Evolutionary conservation across 2,329 filamentous ascomycete genomes (phyloP).

Genomic region (Laburnicola sp.): DNA sequence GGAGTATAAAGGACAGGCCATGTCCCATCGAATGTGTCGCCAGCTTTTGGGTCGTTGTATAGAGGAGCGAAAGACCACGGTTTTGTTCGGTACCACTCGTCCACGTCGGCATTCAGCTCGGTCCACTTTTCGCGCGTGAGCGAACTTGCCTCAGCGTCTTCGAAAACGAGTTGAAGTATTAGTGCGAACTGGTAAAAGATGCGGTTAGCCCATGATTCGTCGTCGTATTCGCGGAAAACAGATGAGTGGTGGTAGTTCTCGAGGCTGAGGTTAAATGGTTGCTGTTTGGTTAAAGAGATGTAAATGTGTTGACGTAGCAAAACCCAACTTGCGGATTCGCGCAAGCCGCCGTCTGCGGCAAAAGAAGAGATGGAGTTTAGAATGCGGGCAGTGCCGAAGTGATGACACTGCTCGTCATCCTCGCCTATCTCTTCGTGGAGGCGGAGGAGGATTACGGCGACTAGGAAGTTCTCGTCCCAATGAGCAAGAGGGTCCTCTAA

Average conservation of each 20-base stretch:
- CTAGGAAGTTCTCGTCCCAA: slow-evolving; percentile 53
- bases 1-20: slow-evolving; percentile 32
- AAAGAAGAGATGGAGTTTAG: slow-evolving; percentile 46
- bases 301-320: slow-evolving; percentile 49
- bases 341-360: slow-evolving; percentile 44
- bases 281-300: slow-evolving; percentile 43
- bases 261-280: slow-evolving; percentile 36
- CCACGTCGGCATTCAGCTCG: slow-evolving; percentile 32
- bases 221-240: slow-evolving; percentile 35
- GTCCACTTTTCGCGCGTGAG: slow-evolving; percentile 33
- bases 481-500: slow-evolving; percentile 48
- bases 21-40: slow-evolving; percentile 24
- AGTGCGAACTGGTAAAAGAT: slow-evolving; percentile 38
- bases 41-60: slow-evolving; percentile 25
- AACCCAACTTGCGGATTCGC: slow-evolving; percentile 48
- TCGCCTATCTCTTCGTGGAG: slow-evolving; percentile 54
- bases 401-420: slow-evolving; percentile 45
- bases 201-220: slow-evolving; percentile 38
- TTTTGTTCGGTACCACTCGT: slow-evolving; percentile 38
- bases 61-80: slow-evolving; percentile 36
- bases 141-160: slow-evolving; percentile 21
- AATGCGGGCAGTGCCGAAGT: slow-evolving; percentile 46
- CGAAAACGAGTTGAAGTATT: slow-evolving; percentile 33
- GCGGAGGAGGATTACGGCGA: slow-evolving; percentile 54
- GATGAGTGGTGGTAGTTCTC: slow-evolving; percentile 35